Percentiles rank a stretch among this genome's conserved stretches.
phyloP scores from a whole-genome alignment of 2,329 filamentous ascomycete species.

The Periglandula ipomoeae region DNA sequence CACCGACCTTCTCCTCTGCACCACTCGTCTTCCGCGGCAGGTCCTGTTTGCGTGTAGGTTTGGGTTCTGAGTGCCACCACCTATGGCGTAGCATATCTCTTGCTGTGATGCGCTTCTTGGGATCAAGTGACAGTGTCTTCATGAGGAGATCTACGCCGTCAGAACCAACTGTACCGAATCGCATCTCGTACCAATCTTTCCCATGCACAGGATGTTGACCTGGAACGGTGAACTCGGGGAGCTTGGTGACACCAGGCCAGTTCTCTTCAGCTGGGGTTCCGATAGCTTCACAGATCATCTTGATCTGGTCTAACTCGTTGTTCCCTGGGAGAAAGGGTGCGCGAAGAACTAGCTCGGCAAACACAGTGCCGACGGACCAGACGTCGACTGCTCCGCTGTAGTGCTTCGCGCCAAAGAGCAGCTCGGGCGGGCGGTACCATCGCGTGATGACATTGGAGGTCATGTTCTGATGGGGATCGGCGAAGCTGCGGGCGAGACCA shows the following conservation, averaged over 20 bases:
- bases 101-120: conserved; percentile 73
- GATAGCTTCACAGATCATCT: conserved; percentile 73
- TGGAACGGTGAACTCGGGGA: conserved; percentile 72
- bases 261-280: conserved; percentile 89
- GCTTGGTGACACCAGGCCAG: conserved; percentile 81
- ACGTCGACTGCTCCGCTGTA: conserved; percentile 89
- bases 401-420: conserved; percentile 81
- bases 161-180: conserved; percentile 71
- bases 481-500: conserved; percentile 81
- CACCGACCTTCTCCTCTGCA: conserved; percentile 65
- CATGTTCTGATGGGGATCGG: conserved; percentile 83
- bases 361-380: conserved; percentile 88
- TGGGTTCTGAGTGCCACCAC: conserved; percentile 80
- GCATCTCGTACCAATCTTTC: conserved; percentile 62
- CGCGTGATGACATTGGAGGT: conserved; percentile 91
- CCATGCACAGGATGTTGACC: conserved; percentile 53
- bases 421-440: conserved; percentile 92
- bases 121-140: conserved; percentile 76
- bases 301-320: conserved; percentile 78
- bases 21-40: conserved; percentile 60
- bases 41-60: conserved; percentile 72
- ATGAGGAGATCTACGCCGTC: conserved; percentile 84
- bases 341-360: conserved; percentile 80
- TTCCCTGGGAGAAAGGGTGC: conserved; percentile 76
- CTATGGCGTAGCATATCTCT: conserved; percentile 68